A percentile compares a stretch with the other conserved stretches of the same genome.
These are phyloP conservation scores for Pichia manshurica DNA, from an alignment of 805 yeast species.

Conservation along the genomic window DNA sequence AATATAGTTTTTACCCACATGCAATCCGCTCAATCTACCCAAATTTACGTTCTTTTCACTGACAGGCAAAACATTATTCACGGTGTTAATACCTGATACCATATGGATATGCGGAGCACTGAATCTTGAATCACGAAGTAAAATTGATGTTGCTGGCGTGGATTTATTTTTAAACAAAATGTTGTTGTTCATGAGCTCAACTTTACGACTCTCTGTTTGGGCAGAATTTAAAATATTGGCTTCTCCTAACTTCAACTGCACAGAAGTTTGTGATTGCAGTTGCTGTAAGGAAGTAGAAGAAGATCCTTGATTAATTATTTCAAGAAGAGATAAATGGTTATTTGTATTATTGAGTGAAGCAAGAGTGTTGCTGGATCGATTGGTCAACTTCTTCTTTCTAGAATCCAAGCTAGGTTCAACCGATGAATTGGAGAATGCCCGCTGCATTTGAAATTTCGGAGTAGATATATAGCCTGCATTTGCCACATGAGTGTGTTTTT, in stretches of 20 bases:
- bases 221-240: not conserved
- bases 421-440: constrained; percentile 2
- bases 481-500: constrained; percentile 15
- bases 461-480: not conserved
- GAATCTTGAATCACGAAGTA: not conserved
- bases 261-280: constrained; percentile 1
- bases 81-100: constrained; percentile 19
- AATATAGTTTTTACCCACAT: constrained; percentile 27
- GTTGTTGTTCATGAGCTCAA: not conserved
- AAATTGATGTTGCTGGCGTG: not conserved
- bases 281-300: constrained; percentile 8
- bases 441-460: constrained; percentile 8
- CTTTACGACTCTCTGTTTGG: not conserved
- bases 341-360: constrained; percentile 3
- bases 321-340: constrained; percentile 25
- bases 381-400: not conserved
- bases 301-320: constrained; percentile 24
- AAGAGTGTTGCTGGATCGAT: constrained; percentile 1
- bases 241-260: constrained; percentile 2
- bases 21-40: constrained; percentile 31
- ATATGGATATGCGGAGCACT: constrained; percentile 22
- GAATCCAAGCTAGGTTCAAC: constrained; percentile 2
- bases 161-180: not conserved
- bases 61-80: constrained; percentile 31
- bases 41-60: constrained; percentile 28